Evolutionary conservation across 2,329 filamentous ascomycete species (phyloP).

Genomic region (Cladobotryum protrusum): DNA sequence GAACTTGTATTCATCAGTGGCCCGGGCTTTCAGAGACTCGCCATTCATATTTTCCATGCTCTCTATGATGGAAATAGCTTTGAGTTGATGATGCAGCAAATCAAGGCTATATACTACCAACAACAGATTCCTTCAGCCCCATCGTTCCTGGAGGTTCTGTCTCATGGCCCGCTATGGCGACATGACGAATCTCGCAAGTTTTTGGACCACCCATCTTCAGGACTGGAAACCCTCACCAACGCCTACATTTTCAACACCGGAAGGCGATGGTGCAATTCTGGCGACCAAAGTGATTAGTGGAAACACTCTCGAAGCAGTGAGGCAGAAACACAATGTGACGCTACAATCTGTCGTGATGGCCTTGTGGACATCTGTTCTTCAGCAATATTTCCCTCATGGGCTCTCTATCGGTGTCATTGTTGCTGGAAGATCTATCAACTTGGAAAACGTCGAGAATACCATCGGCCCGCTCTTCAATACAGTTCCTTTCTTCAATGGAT

Average conservation of each 20-base stretch:
- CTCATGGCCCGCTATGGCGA: conserved; percentile 59
- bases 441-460: conserved; percentile 58
- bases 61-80: conserved; percentile 83
- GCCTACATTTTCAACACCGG: conserved; percentile 6
- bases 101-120: conserved; percentile 31
- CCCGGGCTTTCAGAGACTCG: conserved; percentile 31
- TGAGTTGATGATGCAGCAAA: conserved; percentile 54
- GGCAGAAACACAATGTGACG: conserved; percentile 61
- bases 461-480: conserved; percentile 90
- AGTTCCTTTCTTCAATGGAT: conserved; percentile 58
- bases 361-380: conserved; percentile 61
- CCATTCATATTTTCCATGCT: conserved; percentile 73
- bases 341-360: conserved; percentile 75
- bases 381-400: conserved; percentile 39
- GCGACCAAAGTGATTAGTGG: conserved; percentile 29
- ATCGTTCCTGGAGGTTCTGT: conserved; percentile 60
- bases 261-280: conserved; percentile 3
- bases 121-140: conserved; percentile 32
- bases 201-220: conserved; percentile 57
- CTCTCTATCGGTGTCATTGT: conserved; percentile 66
- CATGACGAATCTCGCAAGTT: conserved; percentile 45
- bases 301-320: conserved; percentile 41
- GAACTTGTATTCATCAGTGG: conserved; percentile 39
- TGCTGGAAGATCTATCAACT: conserved; percentile 68
- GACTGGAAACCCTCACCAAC: conserved; percentile 20